phyloP scores from a whole-genome alignment of 2,329 filamentous ascomycete genomes.

The Fusarium guadeloupense region DNA sequence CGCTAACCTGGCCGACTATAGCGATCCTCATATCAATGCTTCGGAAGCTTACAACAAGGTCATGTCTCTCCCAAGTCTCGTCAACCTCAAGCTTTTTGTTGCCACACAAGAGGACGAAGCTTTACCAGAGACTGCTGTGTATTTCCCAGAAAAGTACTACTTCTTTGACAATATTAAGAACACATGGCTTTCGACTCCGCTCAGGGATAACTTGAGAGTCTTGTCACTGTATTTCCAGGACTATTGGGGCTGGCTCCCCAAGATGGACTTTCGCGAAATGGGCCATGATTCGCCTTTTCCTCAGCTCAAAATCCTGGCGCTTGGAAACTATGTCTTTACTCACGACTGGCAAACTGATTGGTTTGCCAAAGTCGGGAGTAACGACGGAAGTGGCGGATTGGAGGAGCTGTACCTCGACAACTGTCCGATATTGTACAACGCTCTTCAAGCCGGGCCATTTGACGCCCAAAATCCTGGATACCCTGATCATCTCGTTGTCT shows the following conservation, averaged over 20 bases:
- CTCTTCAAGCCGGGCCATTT: neutral
- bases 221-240: slow-evolving; percentile 50
- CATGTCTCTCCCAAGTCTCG: neutral
- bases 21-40: neutral
- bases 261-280: slow-evolving; percentile 46
- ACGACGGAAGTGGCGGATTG: slow-evolving; percentile 38
- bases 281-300: slow-evolving; percentile 44
- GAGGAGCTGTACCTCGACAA: slow-evolving; percentile 54
- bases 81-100: slow-evolving; percentile 13
- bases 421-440: slow-evolving; percentile 49
- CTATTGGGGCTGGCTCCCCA: slow-evolving; percentile 53
- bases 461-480: slow-evolving; percentile 9
- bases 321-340: slow-evolving; percentile 55
- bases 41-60: slow-evolving; percentile 21
- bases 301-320: slow-evolving; percentile 49
- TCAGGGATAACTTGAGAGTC: slow-evolving; percentile 43
- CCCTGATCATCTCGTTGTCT: neutral
- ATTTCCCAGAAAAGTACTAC: slow-evolving; percentile 13
- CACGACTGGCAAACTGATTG: slow-evolving; percentile 58
- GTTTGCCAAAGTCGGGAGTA: slow-evolving; percentile 50
- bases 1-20: slow-evolving; percentile 23
- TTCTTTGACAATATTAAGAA: neutral
- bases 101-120: neutral
- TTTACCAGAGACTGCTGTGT: neutral
- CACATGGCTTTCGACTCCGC: slow-evolving; percentile 27